Evolutionary conservation across 805 yeast genomes (phyloP), one percentile per base, ranked within the genome.

Genomic region (Lipomyces spencermartinsiae): DNA sequence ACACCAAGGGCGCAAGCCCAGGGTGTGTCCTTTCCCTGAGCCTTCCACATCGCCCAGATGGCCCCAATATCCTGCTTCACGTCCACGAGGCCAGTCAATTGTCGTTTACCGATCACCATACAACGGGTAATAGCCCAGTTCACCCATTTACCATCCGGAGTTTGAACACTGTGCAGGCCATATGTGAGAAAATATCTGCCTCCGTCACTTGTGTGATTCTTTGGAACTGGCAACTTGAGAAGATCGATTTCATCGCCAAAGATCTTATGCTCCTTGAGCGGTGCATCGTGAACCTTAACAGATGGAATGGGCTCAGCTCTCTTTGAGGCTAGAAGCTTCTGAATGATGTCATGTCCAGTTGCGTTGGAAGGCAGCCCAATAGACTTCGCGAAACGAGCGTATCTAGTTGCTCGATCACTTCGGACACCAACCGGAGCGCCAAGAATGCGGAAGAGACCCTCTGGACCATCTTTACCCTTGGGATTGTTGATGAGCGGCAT

Each of bases 1-100:
- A 39, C 46, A 39, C 46, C 46, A 39, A 39, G 46, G 46, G 46
- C 46, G 46, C 46, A 39, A 39, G 46, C 46, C 46, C 46, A 39
- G 46, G 46, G 46, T 39, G 46, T 39, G 46, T 39, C 46, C 46
- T 39, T 39, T 39, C 46, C 46, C 46, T 39, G 46, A 39, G 46
- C 46, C 46, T 39, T 39, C 46, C 46, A 39, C 46, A 39, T 39
- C 46, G 46, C 46, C 46, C 46, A 39, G 46, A 39, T 39, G 46
- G 46, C 46, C 46, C 46, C 46, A 5, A 39, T 39, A 5, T 39
- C 46, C 46, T 39, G 46, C 46, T 39, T 39, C 46, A 39, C 46
- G 16, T 39, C 46, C 46, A 39, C 46, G 46, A 39, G 46, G 46
- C 46, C 46, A 5, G 46, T 39, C 46, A 39, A 39, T 39, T 39